Percentiles rank a stretch among this genome's conserved stretches.
These are phyloP conservation scores for Spathaspora sp. DNA, from an alignment of 805 yeast genomes.

Conservation along the genomic window DNA sequence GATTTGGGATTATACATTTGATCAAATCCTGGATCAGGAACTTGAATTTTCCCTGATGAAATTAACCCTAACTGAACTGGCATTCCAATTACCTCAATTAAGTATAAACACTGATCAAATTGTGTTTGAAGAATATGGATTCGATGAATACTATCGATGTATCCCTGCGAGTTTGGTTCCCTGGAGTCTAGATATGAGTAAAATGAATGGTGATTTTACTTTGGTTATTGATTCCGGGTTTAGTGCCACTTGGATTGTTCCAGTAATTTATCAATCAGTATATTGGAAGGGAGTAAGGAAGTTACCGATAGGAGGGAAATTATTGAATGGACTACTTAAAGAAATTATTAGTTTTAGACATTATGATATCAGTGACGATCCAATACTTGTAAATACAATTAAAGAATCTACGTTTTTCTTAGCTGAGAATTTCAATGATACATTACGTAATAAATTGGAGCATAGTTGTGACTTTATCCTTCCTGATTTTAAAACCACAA, in stretches of 20 bases:
- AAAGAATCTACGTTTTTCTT: constrained; percentile 76
- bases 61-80: constrained; percentile 73
- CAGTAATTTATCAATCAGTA: constrained; percentile 74
- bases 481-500: constrained; percentile 82
- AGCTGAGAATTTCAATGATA: constrained; percentile 51
- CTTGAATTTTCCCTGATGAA: constrained; percentile 33
- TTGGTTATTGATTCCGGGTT: constrained; percentile 87
- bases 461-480: constrained; percentile 66
- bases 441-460: constrained; percentile 35
- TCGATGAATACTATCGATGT: constrained; percentile 64
- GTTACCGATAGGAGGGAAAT: constrained; percentile 82
- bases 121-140: constrained; percentile 89
- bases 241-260: constrained; percentile 82
- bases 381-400: constrained; percentile 75
- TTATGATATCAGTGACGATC: constrained; percentile 91
- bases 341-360: constrained; percentile 87
- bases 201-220: constrained; percentile 51
- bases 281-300: constrained; percentile 74
- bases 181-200: constrained; percentile 10
- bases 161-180: constrained; percentile 50
- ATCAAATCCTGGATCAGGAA: constrained; percentile 11
- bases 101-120: constrained; percentile 87
- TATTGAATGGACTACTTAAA: constrained; percentile 75
- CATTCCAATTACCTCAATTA: constrained; percentile 75
- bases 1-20: constrained; percentile 83